These are phyloP conservation scores for Lojkania enalia DNA, from an alignment of 2,329 filamentous ascomycete genomes.

Conservation along the genomic window DNA sequence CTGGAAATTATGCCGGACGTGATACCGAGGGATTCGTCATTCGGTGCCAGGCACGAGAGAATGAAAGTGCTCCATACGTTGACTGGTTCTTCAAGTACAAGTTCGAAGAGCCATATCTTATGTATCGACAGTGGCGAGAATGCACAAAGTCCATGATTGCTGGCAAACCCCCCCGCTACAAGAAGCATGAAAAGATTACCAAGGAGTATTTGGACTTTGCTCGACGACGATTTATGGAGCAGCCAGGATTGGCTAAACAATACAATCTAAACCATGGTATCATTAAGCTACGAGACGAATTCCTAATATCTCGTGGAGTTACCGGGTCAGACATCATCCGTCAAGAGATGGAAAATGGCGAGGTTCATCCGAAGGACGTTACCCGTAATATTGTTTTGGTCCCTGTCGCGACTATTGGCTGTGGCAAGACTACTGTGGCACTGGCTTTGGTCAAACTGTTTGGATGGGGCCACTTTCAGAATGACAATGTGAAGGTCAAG, in stretches of 20 bases:
- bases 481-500: slow-evolving; percentile 89
- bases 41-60: slow-evolving; percentile 72
- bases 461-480: slow-evolving; percentile 90
- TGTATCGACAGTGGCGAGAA: slow-evolving; percentile 99
- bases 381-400: slow-evolving; percentile 76
- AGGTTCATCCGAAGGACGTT: slow-evolving; percentile 58
- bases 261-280: slow-evolving; percentile 94
- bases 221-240: slow-evolving; percentile 68
- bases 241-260: slow-evolving; percentile 67
- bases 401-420: slow-evolving; percentile 90
- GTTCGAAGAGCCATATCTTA: slow-evolving; percentile 97
- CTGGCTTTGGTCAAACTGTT: slow-evolving; percentile 82
- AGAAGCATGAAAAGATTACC: slow-evolving; percentile 87
- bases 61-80: slow-evolving; percentile 60
- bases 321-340: slow-evolving; percentile 88
- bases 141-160: slow-evolving; percentile 88
- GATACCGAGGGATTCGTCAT: slow-evolving; percentile 98
- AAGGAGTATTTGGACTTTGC: slow-evolving; percentile 88
- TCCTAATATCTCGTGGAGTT: slow-evolving; percentile 78
- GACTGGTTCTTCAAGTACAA: slow-evolving; percentile 99
- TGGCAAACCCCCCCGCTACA: slow-evolving; percentile 73
- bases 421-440: slow-evolving; percentile 93
- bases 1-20: slow-evolving; percentile 84
- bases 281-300: slow-evolving; percentile 85
- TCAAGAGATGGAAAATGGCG: slow-evolving; percentile 64